phyloP scores from a whole-genome alignment of 2,329 filamentous ascomycete species.

The Calonectria pseudoturangicola region DNA sequence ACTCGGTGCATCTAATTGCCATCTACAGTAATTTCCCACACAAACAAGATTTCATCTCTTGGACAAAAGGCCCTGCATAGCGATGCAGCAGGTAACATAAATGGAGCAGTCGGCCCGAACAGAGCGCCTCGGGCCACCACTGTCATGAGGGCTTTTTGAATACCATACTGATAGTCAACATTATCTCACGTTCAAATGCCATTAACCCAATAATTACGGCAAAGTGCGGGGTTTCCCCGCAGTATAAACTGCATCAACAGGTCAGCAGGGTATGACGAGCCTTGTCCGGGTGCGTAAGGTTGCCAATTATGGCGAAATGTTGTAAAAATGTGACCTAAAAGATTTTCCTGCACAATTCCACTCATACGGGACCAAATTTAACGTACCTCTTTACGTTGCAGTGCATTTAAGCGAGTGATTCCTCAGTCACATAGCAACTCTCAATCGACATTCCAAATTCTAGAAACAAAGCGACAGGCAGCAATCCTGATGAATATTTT shows the following conservation, averaged over 20 bases:
- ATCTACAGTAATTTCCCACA: background rate
- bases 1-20: background rate
- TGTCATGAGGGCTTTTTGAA: background rate
- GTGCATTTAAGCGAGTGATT: background rate
- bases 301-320: background rate
- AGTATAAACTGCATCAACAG: background rate
- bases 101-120: constrained; percentile 2
- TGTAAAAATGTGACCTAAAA: background rate
- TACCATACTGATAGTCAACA: background rate
- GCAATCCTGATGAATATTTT: too few relatives aligned
- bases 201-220: constrained; percentile 2
- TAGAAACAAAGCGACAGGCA: background rate
- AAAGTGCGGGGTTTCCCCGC: constrained; percentile 13
- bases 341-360: too few relatives aligned
- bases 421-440: background rate
- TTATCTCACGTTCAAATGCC: background rate
- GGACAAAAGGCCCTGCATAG: background rate
- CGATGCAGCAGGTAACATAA: background rate
- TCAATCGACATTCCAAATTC: background rate
- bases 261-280: background rate
- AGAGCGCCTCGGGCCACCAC: background rate
- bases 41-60: background rate
- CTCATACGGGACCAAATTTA: background rate
- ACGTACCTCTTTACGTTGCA: constrained; percentile 7
- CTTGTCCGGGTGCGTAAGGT: background rate